These are phyloP conservation scores for Moesziomyces aphidis DNA, from an alignment of 1,284 basidiomycete genomes.

Conservation along the genomic window DNA sequence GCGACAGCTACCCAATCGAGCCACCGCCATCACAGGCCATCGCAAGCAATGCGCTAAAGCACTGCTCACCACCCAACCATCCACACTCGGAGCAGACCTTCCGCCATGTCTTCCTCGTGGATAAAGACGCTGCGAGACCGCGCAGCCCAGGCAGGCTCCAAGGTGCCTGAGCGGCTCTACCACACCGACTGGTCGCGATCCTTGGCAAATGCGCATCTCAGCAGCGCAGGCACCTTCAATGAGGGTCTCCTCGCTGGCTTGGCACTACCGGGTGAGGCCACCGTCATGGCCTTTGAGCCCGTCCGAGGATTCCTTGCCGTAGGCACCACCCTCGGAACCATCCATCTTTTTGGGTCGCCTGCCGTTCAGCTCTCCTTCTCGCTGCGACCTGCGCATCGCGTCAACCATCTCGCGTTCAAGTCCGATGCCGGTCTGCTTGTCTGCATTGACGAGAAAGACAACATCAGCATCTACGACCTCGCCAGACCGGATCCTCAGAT, in stretches of 20 bases:
- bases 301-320: slow-evolving; percentile 75
- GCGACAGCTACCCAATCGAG: too few relatives aligned
- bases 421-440: slow-evolving; percentile 74
- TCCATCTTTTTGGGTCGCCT: slow-evolving; percentile 77
- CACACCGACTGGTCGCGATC: slow-evolving; percentile 45
- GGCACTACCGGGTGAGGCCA: slow-evolving; percentile 65
- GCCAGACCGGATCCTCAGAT: slow-evolving; percentile 70
- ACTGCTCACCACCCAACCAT: too few relatives aligned
- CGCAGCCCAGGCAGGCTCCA: slow-evolving; percentile 27
- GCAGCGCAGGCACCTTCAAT: slow-evolving; percentile 50
- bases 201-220: slow-evolving; percentile 45
- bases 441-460: slow-evolving; percentile 77
- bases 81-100: not conserved
- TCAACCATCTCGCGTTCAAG: slow-evolving; percentile 77
- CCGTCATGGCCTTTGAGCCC: slow-evolving; percentile 64
- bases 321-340: slow-evolving; percentile 73
- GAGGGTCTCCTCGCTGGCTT: slow-evolving; percentile 62
- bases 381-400: slow-evolving; percentile 72
- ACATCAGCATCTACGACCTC: slow-evolving; percentile 79
- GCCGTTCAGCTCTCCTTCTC: slow-evolving; percentile 74
- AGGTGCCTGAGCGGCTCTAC: slow-evolving; percentile 30
- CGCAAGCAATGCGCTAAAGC: not conserved
- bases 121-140: slow-evolving; percentile 41
- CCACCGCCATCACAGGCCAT: too few relatives aligned
- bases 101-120: slow-evolving; percentile 38